These are phyloP conservation scores for Neurospora sp. DNA, from an alignment of 2,329 filamentous ascomycete species.

Conservation along the genomic window DNA sequence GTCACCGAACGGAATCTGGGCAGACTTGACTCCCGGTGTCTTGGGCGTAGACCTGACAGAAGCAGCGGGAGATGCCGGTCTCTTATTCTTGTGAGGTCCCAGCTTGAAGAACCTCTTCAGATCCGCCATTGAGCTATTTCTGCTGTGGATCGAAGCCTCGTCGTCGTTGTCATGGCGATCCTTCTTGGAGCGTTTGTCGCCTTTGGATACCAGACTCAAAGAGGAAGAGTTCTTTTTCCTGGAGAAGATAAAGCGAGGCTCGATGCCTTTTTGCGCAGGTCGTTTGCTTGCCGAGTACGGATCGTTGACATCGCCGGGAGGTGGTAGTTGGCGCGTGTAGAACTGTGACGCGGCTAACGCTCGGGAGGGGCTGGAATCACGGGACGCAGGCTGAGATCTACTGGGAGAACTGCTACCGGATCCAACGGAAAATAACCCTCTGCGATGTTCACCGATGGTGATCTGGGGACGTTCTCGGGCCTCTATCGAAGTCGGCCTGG, in stretches of 20 bases:
- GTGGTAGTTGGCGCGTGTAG: slow-evolving; percentile 68
- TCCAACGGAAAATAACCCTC: slow-evolving; percentile 42
- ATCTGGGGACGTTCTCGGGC: slow-evolving; percentile 19
- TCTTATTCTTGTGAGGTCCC: slow-evolving; percentile 57
- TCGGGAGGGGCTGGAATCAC: slow-evolving; percentile 57
- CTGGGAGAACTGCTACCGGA: slow-evolving; percentile 25
- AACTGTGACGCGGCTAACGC: slow-evolving; percentile 49
- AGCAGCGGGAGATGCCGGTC: slow-evolving; percentile 53
- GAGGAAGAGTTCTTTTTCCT: slow-evolving; percentile 55
- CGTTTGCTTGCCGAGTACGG: slow-evolving; percentile 80
- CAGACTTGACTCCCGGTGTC: slow-evolving; percentile 37
- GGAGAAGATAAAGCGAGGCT: slow-evolving; percentile 77
- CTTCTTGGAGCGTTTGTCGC: slow-evolving; percentile 40
- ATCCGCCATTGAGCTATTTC: slow-evolving; percentile 81
- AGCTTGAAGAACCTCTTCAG: slow-evolving; percentile 95
- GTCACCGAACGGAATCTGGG: slow-evolving; percentile 81
- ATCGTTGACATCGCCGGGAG: slow-evolving; percentile 70
- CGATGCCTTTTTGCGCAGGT: slow-evolving; percentile 58
- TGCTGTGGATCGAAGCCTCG: slow-evolving; percentile 34
- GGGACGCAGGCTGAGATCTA: slow-evolving; percentile 46
- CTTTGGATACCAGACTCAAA: slow-evolving; percentile 31
- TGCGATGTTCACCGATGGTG: slow-evolving; percentile 32
- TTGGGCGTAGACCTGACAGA: slow-evolving; percentile 40
- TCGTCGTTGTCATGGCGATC: slow-evolving; percentile 37
- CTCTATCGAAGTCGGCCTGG: slow-evolving; percentile 30